Evolutionary conservation across 2,329 filamentous ascomycete genomes (phyloP).

Genomic region (Aspergillus sp.): DNA sequence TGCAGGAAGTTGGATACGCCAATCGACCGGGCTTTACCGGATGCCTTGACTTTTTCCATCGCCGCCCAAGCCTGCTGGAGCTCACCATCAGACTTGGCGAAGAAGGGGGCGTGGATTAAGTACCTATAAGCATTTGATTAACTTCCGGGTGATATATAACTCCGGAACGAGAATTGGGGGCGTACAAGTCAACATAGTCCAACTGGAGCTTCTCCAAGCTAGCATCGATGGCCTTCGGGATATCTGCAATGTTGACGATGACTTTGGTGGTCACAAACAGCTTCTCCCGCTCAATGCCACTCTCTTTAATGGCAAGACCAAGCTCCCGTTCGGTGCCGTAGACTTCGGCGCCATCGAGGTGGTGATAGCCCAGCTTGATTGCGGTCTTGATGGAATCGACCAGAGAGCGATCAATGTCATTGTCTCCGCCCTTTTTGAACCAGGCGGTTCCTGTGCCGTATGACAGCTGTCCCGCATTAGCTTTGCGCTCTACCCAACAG

Average conservation of each 20-base stretch:
- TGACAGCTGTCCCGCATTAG: conserved; percentile 44
- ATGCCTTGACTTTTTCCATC: conserved; percentile 58
- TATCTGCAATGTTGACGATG: conserved; percentile 51
- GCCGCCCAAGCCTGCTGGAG: conserved; percentile 58
- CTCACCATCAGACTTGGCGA: conserved; percentile 51
- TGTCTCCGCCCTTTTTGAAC: conserved; percentile 54
- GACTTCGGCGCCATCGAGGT: conserved; percentile 62
- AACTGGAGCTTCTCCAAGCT: conserved; percentile 60
- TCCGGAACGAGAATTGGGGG: neutral
- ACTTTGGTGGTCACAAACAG: conserved; percentile 59
- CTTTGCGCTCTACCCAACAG: neutral
- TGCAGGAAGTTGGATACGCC: conserved; percentile 62
- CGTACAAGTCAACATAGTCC: conserved; percentile 61
- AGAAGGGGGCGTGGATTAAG: conserved; percentile 62
- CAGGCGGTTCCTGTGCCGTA: conserved; percentile 65
- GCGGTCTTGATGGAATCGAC: conserved; percentile 57
- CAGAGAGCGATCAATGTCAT: conserved; percentile 50
- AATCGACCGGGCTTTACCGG: conserved; percentile 59
- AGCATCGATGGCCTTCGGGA: conserved; percentile 52
- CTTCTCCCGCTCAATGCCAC: conserved; percentile 44
- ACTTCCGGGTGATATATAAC: neutral
- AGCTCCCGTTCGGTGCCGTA: conserved; percentile 51
- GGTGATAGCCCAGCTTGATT: conserved; percentile 58
- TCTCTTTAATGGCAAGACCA: conserved; percentile 48
- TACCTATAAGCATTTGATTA: conserved; percentile 41